These are phyloP conservation scores for Cryptosporidium ubiquitum DNA, from an alignment of 169 alveolate genomes.

Conservation along the genomic window DNA sequence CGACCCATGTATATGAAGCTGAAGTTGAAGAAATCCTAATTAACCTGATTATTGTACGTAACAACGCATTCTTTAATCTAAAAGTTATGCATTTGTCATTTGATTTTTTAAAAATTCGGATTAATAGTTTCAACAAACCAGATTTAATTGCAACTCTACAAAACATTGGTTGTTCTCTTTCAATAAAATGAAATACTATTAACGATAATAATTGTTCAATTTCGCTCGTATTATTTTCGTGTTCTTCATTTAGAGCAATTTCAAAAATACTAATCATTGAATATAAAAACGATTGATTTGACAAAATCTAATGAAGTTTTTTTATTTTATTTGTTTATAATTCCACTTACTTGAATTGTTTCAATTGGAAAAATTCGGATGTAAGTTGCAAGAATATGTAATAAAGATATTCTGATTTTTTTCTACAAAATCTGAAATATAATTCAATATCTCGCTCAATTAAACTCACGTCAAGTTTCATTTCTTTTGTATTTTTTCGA, in stretches of 20 bases:
- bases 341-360: slow-evolving; percentile 55
- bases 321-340: not conserved
- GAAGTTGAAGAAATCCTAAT: slow-evolving; percentile 52
- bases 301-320: slow-evolving; percentile 12
- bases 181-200: slow-evolving; percentile 28
- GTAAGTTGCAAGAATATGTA: slow-evolving; percentile 28
- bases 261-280: slow-evolving; percentile 19
- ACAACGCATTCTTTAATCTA: slow-evolving; percentile 2
- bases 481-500: not conserved
- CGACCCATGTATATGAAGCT: slow-evolving; percentile 40
- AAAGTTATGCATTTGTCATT: slow-evolving; percentile 8
- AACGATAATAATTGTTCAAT: slow-evolving; percentile 24
- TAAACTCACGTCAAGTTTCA: not conserved
- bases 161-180: slow-evolving; percentile 60
- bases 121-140: slow-evolving; percentile 34
- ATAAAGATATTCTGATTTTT: slow-evolving; percentile 14
- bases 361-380: not conserved
- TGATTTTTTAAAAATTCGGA: not conserved
- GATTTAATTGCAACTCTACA: slow-evolving; percentile 62
- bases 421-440: not conserved
- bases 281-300: slow-evolving; percentile 48
- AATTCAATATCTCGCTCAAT: not conserved
- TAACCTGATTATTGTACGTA: slow-evolving; percentile 35
- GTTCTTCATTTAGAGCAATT: slow-evolving; percentile 18
- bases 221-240: slow-evolving; percentile 34